Conservation (phyloP, 2,329 filamentous ascomycete species). For the Sphaerulina populicola region DNA sequence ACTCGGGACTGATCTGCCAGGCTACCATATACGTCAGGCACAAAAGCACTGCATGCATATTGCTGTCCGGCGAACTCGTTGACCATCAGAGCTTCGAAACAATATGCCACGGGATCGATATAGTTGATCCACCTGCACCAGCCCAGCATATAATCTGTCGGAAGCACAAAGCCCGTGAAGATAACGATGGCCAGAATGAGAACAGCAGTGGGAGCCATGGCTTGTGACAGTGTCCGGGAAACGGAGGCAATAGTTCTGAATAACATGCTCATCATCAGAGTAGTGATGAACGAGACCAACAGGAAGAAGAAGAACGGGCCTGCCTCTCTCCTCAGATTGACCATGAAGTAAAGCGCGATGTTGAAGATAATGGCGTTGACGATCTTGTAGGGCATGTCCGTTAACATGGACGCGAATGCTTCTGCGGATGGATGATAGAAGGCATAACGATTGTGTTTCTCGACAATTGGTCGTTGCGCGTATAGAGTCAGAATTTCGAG, state of each 20-base stretch:
- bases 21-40: conserved; percentile 40
- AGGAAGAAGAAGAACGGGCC: conserved; percentile 80
- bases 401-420: conserved; percentile 77
- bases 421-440: conserved; percentile 85
- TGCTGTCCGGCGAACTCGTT: conserved; percentile 68
- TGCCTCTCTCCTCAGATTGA: conserved; percentile 64
- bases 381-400: conserved; percentile 77
- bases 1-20: conserved; percentile 29
- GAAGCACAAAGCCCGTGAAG: conserved; percentile 57
- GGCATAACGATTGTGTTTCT: conserved; percentile 80
- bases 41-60: conserved; percentile 43
- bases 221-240: conserved; percentile 57
- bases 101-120: conserved; percentile 69
- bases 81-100: conserved; percentile 60
- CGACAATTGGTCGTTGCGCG: conserved; percentile 80
- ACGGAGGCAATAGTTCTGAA: conserved; percentile 74
- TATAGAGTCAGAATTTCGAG: conserved; percentile 82
- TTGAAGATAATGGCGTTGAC: conserved; percentile 70
- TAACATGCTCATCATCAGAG: conserved; percentile 74
- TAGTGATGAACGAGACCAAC: conserved; percentile 64
- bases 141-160: conserved; percentile 56
- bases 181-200: conserved; percentile 59
- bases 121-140: conserved; percentile 83
- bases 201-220: conserved; percentile 49
- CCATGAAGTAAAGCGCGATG: conserved; percentile 76